Base-by-base conservation (phyloP, 129 eudicot genomes). In the Tagetes erecta region DNA sequence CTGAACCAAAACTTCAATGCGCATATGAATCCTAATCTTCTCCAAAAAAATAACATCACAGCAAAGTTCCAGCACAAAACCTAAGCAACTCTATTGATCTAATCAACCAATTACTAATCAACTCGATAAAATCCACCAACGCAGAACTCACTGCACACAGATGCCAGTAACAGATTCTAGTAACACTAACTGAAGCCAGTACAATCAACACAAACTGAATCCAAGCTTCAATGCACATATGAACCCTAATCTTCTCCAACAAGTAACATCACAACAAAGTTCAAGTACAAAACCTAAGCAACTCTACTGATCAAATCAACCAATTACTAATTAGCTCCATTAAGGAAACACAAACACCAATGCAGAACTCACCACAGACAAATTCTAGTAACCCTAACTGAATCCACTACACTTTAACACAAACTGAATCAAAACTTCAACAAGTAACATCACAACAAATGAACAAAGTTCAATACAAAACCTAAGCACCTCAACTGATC, bases 241-340 rank as follows among this genome's bases (percentile, higher is more conserved):
- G 4, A 9, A 11, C 9, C 14, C 9, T 52, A 67, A 36, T 38
- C 64, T n/a, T 50, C 37, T 47, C 0, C 13, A 68, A 70, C 74
- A 12, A 50, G 40, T 13, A 70, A 41, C 67, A 65, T 51, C 66
- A 76, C 40, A 38, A 12, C 58, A 31, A 78, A 44, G 47, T 44
- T 6, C 6, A 10, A 51, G 9, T 0, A 70, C 73, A 75, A 73
- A 79, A 79, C 77, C 77, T 51, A 80, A 80, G 45, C 68, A 59
- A 49, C 33, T 44, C 3, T 2, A 41, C 35, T 38, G 49, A 64
- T 42, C 72, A 55, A 33, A 66, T 64, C 70, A 71, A 49, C 50
- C 67, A 4, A 75, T 33, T 30, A 77, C 60, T 20, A 20, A 20
- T 20, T 20, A 20, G 27, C 27, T 20, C 27, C 27, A 20, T 20